Evolutionary conservation across 345 rosid genomes (phyloP).

Genomic region (Eucalyptus brandiana): DNA sequence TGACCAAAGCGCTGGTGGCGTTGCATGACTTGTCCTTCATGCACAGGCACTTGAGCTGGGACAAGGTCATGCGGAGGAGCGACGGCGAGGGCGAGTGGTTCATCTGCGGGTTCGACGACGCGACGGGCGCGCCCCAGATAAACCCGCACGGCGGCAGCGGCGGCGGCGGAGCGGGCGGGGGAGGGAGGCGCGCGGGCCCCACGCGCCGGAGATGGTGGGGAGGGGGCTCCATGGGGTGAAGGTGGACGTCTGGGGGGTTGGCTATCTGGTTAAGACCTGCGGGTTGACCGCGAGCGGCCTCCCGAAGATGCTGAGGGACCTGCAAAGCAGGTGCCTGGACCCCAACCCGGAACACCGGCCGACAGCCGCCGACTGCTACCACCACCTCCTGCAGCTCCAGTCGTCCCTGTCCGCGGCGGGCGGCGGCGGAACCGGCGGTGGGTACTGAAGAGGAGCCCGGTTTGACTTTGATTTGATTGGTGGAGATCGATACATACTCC

Average conservation of each 20-base stretch:
- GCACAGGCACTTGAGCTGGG: slow-evolving; percentile 93
- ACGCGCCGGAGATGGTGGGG: slow-evolving; percentile 96
- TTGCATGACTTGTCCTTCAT: slow-evolving; percentile 89
- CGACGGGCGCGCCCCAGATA: slow-evolving; percentile 72
- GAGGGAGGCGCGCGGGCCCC: slow-evolving; percentile 37
- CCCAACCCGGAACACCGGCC: slow-evolving; percentile 89
- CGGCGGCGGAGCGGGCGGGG: neutral
- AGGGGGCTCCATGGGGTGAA: slow-evolving; percentile 87
- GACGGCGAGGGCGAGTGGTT: slow-evolving; percentile 68
- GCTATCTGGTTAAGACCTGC: slow-evolving; percentile 66
- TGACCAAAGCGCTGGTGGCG: slow-evolving; percentile 81
- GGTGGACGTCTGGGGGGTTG: slow-evolving; percentile 97
- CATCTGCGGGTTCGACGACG: slow-evolving; percentile 73
- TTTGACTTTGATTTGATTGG: neutral
- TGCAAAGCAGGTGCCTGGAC: slow-evolving; percentile 78
- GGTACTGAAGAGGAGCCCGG: neutral
- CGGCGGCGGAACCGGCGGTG: neutral
- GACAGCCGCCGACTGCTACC: slow-evolving; percentile 95
- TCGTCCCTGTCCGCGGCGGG: slow-evolving; percentile 40
- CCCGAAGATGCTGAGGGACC: slow-evolving; percentile 73
- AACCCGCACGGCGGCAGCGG: slow-evolving; percentile 34
- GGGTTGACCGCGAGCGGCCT: slow-evolving; percentile 29
- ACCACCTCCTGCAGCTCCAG: slow-evolving; percentile 83
- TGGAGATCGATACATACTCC: neutral
- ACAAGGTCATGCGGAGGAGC: slow-evolving; percentile 51